Base-by-base conservation (phyloP, 108 stramenopile genomes). In the Skeletonema tropicum region DNA sequence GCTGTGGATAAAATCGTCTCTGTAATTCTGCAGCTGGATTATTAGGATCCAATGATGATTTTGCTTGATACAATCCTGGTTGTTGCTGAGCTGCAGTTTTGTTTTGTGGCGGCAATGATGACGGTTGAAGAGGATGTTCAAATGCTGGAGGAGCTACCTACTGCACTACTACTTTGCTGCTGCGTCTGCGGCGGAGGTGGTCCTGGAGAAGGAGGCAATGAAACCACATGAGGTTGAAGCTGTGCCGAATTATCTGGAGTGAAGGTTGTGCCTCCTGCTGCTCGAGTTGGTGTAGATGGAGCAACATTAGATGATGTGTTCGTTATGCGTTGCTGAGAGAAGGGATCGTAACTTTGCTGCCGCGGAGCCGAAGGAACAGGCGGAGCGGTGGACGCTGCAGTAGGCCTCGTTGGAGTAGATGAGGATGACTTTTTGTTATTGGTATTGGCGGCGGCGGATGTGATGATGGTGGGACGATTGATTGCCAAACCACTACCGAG, bases 171-270 rank as follows among this genome's bases (percentile, higher is more conserved):
- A n/a, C n/a, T n/a, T n/a, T n/a, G n/a, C n/a, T n/a, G n/a, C n/a
- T n/a, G n/a, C n/a, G n/a, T n/a, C n/a, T n/a, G n/a, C n/a, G n/a
- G n/a, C n/a, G n/a, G n/a, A n/a, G n/a, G n/a, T n/a, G 6, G 36
- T 25, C 19, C 41, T 9, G 41, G 70, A 30, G 74, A 59, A 14
- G 42, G 66, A 36, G 75, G 67, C 68, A 69, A 29, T 8, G 68
- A 14, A 5, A 75, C 60, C 25, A 69, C 48, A 52, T 69, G 75
- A 46, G 75, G 45, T 19, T 67, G 74, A 29, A 67, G 66, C 46
- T 60, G 60, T 48, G 49, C 45, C 61, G 57, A 48, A 4, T 61
- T 65, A 38, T 41, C 64, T 25, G 64, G 64, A 41, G 64, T 65
- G 1, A 29, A 29, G 26, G 26, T 29, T 29, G 26, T 29, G 1